Evolutionary conservation across 208 protist genomes (phyloP), one percentile per base, ranked within the genome.

Genomic region (Trypanosoma mega): DNA sequence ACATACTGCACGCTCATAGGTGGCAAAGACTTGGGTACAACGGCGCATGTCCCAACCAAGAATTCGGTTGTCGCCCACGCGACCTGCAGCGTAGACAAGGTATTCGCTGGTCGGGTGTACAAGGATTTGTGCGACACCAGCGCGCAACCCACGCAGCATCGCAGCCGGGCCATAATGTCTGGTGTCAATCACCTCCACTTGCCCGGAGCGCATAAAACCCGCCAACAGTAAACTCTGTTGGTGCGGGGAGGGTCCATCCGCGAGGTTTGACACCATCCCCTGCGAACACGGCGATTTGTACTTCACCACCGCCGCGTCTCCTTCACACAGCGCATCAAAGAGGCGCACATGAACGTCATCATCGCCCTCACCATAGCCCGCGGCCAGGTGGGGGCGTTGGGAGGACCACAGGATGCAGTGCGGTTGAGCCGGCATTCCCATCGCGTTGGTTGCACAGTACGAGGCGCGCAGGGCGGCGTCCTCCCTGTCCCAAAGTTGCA

Each of bases 401-500:
- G 23, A 14, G 16, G 78, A 69, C 85, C 87, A 92, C 29, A 68
- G 68, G 14, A 74, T 55, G 16, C 65, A 63, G 46, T 74, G 72
- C 2, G 82, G 69, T 50, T 82, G 56, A 11, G 65, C 64, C 24
- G 78, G 74, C 43, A 74, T 75, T 57, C 77, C 83, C 61, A 70
- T 75, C 49, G 72, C 65, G 48, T 87, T 90, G 23, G 18, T n/a
- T 6, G 80, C 77, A n/a, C 69, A 60, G 54, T 90, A 94, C 6
- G 80, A 76, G 23, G 78, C 85, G n/a, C 88, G 81, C 59, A 85
- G 60, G 3, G 65, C 45, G 14, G 63, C 82, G 46, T 89, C 82
- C 16, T 85, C 75, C 1, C 68, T 9, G 57, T 94, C 84, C 85
- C 87, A 92, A 46, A 94, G 43, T 60, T 94, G 88, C 47, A 94